Conservation (phyloP, 164 flowering plant species). For the Aristolochia contorta region DNA sequence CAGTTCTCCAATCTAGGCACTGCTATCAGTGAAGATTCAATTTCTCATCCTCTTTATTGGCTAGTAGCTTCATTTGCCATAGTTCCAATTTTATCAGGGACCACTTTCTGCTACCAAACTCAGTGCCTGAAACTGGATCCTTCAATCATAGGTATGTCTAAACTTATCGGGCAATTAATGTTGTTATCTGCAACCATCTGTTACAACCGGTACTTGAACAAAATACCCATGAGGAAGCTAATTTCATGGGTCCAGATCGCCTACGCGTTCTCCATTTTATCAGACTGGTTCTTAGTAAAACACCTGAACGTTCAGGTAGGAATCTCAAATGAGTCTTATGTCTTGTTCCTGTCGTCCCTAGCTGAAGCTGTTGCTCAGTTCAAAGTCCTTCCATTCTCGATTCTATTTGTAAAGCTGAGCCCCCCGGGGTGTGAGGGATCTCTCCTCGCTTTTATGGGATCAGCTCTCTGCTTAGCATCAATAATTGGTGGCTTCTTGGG, state of each 20-base stretch:
- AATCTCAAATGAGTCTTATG: slow-evolving; percentile 57
- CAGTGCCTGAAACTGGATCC: slow-evolving; percentile 61
- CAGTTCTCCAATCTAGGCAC: slow-evolving; percentile 40
- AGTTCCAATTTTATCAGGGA: slow-evolving; percentile 73
- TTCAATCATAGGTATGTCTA: slow-evolving; percentile 67
- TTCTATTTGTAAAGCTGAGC: slow-evolving; percentile 61
- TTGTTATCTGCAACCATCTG: slow-evolving; percentile 47
- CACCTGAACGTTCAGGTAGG: slow-evolving; percentile 63
- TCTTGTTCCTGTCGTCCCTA: slow-evolving; percentile 62
- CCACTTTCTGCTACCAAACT: slow-evolving; percentile 82
- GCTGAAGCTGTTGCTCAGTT: slow-evolving; percentile 75
- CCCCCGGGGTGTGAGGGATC: slow-evolving; percentile 86
- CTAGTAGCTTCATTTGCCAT: slow-evolving; percentile 55
- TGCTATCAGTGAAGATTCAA: slow-evolving; percentile 37
- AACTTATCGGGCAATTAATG: slow-evolving; percentile 63
- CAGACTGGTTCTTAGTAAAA: slow-evolving; percentile 58
- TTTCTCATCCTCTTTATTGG: slow-evolving; percentile 63
- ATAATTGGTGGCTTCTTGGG: slow-evolving; percentile 69
- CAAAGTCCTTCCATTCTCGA: slow-evolving; percentile 70
- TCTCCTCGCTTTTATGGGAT: slow-evolving; percentile 68
- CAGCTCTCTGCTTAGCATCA: slow-evolving; percentile 59
- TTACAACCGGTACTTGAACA: slow-evolving; percentile 53
- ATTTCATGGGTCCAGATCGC: slow-evolving; percentile 37
- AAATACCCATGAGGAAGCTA: slow-evolving; percentile 50
- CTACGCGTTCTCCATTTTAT: slow-evolving; percentile 60